Conservation (phyloP, 495 filamentous ascomycete species). For the Mytilinidion resinicola region DNA sequence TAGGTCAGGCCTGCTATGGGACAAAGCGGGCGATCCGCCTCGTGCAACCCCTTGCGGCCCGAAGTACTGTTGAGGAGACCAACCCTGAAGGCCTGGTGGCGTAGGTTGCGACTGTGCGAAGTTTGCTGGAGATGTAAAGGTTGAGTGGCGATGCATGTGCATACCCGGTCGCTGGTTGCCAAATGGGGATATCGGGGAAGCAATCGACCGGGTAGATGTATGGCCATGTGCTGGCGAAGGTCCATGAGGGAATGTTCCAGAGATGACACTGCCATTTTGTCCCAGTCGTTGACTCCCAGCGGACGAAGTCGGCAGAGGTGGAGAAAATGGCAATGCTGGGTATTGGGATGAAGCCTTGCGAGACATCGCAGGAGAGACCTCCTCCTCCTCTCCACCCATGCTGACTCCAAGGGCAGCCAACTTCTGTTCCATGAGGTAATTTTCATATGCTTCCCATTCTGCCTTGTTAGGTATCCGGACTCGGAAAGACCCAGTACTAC, state of each 20-base stretch:
- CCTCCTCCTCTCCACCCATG: slow-evolving; percentile 63
- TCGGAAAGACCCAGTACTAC: slow-evolving; percentile 45
- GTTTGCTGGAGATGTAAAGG: slow-evolving; percentile 31
- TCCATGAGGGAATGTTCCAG: slow-evolving; percentile 27
- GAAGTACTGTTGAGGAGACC: slow-evolving; percentile 51
- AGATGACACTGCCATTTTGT: slow-evolving; percentile 21
- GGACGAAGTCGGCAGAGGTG: slow-evolving; percentile 60
- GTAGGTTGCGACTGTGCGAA: slow-evolving; percentile 27
- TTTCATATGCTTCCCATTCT: slow-evolving; percentile 81
- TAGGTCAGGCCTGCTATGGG: slow-evolving; percentile 23
- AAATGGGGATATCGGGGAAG: slow-evolving; percentile 35
- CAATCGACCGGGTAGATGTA: slow-evolving; percentile 30
- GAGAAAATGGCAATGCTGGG: slow-evolving; percentile 63
- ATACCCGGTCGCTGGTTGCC: slow-evolving; percentile 31
- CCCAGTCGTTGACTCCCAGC: slow-evolving; percentile 48
- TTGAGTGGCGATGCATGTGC: slow-evolving; percentile 39
- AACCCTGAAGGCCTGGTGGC: slow-evolving; percentile 33
- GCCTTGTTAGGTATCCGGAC: slow-evolving; percentile 70
- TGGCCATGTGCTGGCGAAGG: slow-evolving; percentile 28
- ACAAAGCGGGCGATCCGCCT: slow-evolving; percentile 50
- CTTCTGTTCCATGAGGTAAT: slow-evolving; percentile 78
- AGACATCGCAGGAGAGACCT: slow-evolving; percentile 46
- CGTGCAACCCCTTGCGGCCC: slow-evolving; percentile 45
- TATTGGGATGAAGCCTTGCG: slow-evolving; percentile 58
- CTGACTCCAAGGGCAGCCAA: slow-evolving; percentile 82